Percentiles rank a stretch among this genome's conserved stretches.
phyloP scores from a whole-genome alignment of 164 flowering plant genomes.

The Brasenia schreberi region DNA sequence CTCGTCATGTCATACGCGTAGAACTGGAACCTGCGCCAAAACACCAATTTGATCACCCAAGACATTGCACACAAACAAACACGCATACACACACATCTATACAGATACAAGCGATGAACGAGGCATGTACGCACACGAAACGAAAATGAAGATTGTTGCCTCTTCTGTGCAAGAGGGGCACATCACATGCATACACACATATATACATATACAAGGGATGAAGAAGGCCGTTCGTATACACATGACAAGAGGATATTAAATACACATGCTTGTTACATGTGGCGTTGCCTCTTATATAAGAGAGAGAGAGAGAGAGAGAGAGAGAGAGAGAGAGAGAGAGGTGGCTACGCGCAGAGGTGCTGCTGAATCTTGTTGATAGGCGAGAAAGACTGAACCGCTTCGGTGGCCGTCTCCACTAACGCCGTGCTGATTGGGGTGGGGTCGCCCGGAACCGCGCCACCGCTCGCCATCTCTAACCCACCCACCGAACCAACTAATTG shows the following conservation, averaged over 20 bases:
- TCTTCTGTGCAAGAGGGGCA: background rate
- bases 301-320: background rate
- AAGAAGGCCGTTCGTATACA: no score
- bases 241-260: no score
- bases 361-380: constrained; percentile 82
- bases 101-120: background rate
- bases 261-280: no score
- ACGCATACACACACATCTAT: background rate
- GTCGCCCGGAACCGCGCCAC: constrained; percentile 41
- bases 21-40: constrained; percentile 46
- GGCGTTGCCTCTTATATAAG: no score
- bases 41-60: background rate
- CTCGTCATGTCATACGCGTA: constrained; percentile 76
- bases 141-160: background rate
- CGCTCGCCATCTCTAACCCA: background rate
- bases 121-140: background rate
- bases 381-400: constrained; percentile 54
- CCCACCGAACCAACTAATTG: background rate
- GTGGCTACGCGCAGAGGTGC: constrained; percentile 82
- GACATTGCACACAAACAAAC: background rate
- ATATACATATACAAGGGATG: no score
- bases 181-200: background rate
- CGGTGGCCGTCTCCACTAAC: constrained; percentile 52
- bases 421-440: constrained; percentile 41
- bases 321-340: background rate